Base-by-base conservation (phyloP, 2,329 filamentous ascomycete genomes). In the Alternaria tenuissima region DNA sequence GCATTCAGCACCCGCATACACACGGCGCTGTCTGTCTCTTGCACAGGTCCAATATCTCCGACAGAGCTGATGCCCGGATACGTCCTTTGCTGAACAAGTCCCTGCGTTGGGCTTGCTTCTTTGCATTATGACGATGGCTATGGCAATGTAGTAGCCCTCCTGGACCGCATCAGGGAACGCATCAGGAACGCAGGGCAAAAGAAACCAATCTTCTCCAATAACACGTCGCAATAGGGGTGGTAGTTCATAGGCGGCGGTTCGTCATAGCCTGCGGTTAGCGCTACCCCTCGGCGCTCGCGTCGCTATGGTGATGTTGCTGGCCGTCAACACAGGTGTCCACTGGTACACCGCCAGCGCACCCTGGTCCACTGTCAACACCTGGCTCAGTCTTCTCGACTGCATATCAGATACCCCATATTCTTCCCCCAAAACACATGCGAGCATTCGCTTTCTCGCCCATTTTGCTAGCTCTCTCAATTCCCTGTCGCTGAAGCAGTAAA, bases 401-500 rank as follows among this genome's bases (percentile, higher is more conserved):
- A 54, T 62, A 57, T 52, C 49, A 51, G 26, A 64, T 65, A 64
- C 49, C 47, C 39, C 56, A 59, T 66, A 69, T 70, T 57, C 62
- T 63, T 70, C 54, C 32, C 49, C 32, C 49, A 47, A 43, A 52
- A 65, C 62, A 52, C 60, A 64, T 63, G 53, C 56, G 42, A 63
- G 59, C 64, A 34, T 60, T 67, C 64, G 59, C 58, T 67, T 59
- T 55, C 48, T 57, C 43, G 55, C 59, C 57, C 55, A 47, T 58
- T 46, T 39, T 49, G 47, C 51, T 57, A 49, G 41, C 61, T 57
- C 52, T 53, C 60, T 55, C 63, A 32, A 41, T 52, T 56, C 47
- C 51, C 66, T 54, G 54, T 70, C 65, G 65, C 66, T 71, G 63
- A 63, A 59, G 38, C 62, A 54, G 60, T 68, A 73, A 68, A 72